A percentile compares a stretch with the other conserved stretches of the same genome.
Evolutionary conservation across 208 protist genomes (phyloP).

Genomic region (Trypanosoma melophagium): DNA sequence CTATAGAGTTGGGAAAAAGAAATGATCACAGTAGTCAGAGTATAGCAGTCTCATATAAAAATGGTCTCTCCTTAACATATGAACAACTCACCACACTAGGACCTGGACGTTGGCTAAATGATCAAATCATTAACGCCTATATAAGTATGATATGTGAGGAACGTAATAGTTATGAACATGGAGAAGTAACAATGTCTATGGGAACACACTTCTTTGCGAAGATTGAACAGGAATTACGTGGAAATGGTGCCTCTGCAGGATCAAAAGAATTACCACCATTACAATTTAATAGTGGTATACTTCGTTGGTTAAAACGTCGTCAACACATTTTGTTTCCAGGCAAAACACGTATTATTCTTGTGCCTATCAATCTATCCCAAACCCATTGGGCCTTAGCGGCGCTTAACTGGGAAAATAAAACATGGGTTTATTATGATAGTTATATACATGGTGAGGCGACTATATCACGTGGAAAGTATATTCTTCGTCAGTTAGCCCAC

Average conservation of each 20-base stretch:
- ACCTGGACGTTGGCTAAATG: slow-evolving; percentile 65
- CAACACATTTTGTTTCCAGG: slow-evolving; percentile 52
- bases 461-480: slow-evolving; percentile 17
- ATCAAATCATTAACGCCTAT: slow-evolving; percentile 87
- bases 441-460: slow-evolving; percentile 31
- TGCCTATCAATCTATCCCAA: slow-evolving; percentile 70
- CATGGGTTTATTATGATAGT: slow-evolving; percentile 75
- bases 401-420: slow-evolving; percentile 35
- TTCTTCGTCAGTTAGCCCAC: slow-evolving; percentile 44
- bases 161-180: slow-evolving; percentile 14
- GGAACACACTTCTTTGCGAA: slow-evolving; percentile 83
- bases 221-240: slow-evolving; percentile 50
- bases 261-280: slow-evolving; percentile 26
- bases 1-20: slow-evolving; percentile 15
- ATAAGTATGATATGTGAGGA: slow-evolving; percentile 60
- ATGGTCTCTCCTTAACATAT: slow-evolving; percentile 50
- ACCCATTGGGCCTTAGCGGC: slow-evolving; percentile 82
- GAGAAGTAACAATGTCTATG: slow-evolving; percentile 38
- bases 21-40: slow-evolving; percentile 24
- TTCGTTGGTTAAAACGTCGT: slow-evolving; percentile 77
- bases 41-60: slow-evolving; percentile 33
- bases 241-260: background rate
- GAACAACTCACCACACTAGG: slow-evolving; percentile 56
- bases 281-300: slow-evolving; percentile 34
- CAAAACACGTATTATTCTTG: slow-evolving; percentile 52